These are phyloP conservation scores for Aspergillus sp. DNA, from an alignment of 2,329 filamentous ascomycete genomes.

Conservation along the genomic window DNA sequence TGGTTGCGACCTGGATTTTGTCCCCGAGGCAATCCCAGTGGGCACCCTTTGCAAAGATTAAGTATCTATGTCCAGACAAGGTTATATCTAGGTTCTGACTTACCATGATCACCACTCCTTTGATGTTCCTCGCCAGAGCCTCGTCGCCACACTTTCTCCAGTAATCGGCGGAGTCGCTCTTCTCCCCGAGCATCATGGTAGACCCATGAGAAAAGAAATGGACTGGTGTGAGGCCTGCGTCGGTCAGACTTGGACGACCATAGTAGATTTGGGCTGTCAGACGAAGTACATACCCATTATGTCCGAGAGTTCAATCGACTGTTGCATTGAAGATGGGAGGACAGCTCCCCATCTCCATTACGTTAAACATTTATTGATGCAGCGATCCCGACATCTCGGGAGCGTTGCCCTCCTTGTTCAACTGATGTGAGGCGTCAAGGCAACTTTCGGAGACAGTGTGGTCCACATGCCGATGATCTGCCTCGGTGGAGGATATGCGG, in stretches of 20 bases:
- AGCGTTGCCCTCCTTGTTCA: no score
- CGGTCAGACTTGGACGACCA: neutral
- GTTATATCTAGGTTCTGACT: neutral
- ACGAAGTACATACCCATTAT: neutral
- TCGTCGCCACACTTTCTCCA: slow-evolving; percentile 66
- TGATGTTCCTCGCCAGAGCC: slow-evolving; percentile 57
- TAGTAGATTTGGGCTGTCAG: neutral
- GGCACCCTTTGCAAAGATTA: slow-evolving; percentile 46
- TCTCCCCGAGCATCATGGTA: slow-evolving; percentile 69
- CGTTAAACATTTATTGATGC: neutral
- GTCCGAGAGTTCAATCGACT: neutral
- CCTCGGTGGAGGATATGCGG: neutral
- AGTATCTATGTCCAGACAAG: neutral
- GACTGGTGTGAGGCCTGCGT: slow-evolving; percentile 49
- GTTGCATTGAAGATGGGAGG: neutral
- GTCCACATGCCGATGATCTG: neutral
- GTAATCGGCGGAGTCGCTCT: slow-evolving; percentile 59
- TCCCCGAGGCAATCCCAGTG: slow-evolving; percentile 62
- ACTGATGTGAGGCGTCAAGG: neutral
- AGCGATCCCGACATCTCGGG: no score
- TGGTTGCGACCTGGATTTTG: slow-evolving; percentile 59
- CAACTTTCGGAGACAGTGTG: neutral
- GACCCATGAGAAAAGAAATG: slow-evolving; percentile 70
- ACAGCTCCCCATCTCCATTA: no score
- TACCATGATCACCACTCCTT: slow-evolving; percentile 66